A percentile compares a stretch with the other conserved stretches of the same genome.
Conservation (phyloP, 2,329 filamentous ascomycete genomes). For the Huntiella moniliformis region DNA sequence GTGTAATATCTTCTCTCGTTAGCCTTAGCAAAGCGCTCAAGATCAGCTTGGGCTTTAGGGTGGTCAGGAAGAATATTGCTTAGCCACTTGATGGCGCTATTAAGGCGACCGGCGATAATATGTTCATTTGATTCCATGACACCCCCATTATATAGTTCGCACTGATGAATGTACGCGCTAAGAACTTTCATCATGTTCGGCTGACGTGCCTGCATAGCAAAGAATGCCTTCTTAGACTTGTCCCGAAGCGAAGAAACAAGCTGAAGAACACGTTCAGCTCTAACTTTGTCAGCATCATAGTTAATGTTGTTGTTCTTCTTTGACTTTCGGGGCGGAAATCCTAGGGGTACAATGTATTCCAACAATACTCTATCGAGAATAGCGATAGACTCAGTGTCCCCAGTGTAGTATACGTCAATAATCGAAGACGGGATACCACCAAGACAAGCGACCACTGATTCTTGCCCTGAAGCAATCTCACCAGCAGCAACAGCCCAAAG, state of each 20-base stretch:
- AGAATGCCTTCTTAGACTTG: slow-evolving; percentile 70
- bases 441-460: slow-evolving; percentile 54
- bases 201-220: slow-evolving; percentile 66
- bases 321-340: slow-evolving; percentile 55
- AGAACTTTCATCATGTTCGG: slow-evolving; percentile 55
- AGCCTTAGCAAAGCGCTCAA: slow-evolving; percentile 78
- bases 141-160: slow-evolving; percentile 78
- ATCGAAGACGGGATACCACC: slow-evolving; percentile 70
- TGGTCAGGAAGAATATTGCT: slow-evolving; percentile 60
- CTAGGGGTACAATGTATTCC: slow-evolving; percentile 76
- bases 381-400: slow-evolving; percentile 70
- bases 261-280: slow-evolving; percentile 68
- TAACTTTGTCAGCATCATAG: slow-evolving; percentile 51
- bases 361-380: slow-evolving; percentile 70
- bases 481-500: slow-evolving; percentile 89
- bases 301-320: slow-evolving; percentile 28
- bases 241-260: slow-evolving; percentile 61
- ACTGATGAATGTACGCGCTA: slow-evolving; percentile 60
- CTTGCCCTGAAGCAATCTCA: slow-evolving; percentile 68
- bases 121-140: slow-evolving; percentile 56
- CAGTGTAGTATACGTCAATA: slow-evolving; percentile 75
- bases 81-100: slow-evolving; percentile 54
- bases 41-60: slow-evolving; percentile 50
- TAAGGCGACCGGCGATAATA: slow-evolving; percentile 50
- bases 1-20: slow-evolving; percentile 84